These are phyloP conservation scores for Prunus salicina DNA, from an alignment of 306 rosid genomes.

Conservation along the genomic window DNA sequence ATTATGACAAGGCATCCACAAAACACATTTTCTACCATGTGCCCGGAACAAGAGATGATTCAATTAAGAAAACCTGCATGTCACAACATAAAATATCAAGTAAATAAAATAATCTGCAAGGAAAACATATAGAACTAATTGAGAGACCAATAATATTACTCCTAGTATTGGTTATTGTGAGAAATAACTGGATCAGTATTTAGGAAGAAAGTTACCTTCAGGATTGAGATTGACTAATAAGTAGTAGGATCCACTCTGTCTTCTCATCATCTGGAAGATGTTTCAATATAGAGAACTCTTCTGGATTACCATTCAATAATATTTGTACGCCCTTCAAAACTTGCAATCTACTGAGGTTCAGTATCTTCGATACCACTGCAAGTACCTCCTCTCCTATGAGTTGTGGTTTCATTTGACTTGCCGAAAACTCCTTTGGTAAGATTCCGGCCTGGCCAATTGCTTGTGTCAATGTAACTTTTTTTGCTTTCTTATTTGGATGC, in stretches of 20 bases:
- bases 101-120: too few species aligned
- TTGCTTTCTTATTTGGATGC: not conserved
- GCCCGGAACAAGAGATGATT: too few species aligned
- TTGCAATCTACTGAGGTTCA: not conserved
- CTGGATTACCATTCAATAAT: not conserved
- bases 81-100: not conserved
- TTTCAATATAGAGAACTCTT: constrained; percentile 3
- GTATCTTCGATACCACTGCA: not conserved
- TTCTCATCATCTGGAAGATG: too few species aligned
- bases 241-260: too few species aligned
- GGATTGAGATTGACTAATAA: not conserved
- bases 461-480: not conserved
- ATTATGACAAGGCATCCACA: too few species aligned
- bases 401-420: not conserved
- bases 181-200: too few species aligned
- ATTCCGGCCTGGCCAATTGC: not conserved
- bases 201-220: not conserved
- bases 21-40: too few species aligned
- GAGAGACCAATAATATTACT: too few species aligned
- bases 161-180: too few species aligned
- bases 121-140: too few species aligned
- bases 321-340: not conserved
- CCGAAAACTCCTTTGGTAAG: not conserved
- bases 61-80: not conserved
- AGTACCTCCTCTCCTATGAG: not conserved